Evolutionary conservation across 371 early-diverging fungal genomes (phyloP), one percentile per base, ranked within the genome.

Genomic region (Saksenaea oblongispora): DNA sequence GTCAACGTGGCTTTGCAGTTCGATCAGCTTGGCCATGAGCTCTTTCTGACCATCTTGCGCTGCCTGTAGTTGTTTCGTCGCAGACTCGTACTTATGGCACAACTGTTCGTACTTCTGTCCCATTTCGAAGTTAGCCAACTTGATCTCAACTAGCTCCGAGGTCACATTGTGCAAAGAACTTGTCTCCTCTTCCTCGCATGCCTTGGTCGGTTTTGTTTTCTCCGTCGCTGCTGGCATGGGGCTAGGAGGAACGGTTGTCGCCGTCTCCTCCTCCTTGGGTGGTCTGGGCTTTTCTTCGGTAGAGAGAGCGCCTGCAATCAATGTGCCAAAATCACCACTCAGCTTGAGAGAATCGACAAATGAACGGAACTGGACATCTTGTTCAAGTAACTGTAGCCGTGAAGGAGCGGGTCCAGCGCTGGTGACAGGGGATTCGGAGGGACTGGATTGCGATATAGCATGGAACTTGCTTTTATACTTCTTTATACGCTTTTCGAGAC

Each of bases 71-170:
- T 65, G 69, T 15, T 63, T 63, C 17, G 42, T 54, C 15, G 74
- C 36, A 11, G 65, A 36, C 15, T 81, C 81, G 59, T 78, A 70
- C 7, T 73, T 66, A 42, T 72, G 78, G 62, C 81, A 81, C 28
- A 82, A 41, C 27, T 54, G 34, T 53, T 79, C 75, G 34, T 80
- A 75, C 18, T 83, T 78, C 8, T 67, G 61, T 0, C 75, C 74
- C 75, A 78, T 72, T 59, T 78, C 78, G 58, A 78, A 78, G 24
- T 74, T 74, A 27, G 78, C 74, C 22, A 78, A 42, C 34, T 78
- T 78, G 54, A 64, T 56, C 11, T 53, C 37, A 14, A 78, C 71
- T 14, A 78, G 35, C 56, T 78, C 78, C 5, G 67, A 58, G 2
- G 78, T 74, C 15, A 78, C 53, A 27, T 63, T 69, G n/a, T 64